Percentiles rank a stretch among this genome's conserved stretches.
These are phyloP conservation scores for Roridomyces roridus DNA, from an alignment of 768 basidiomycete genomes.

Conservation along the genomic window DNA sequence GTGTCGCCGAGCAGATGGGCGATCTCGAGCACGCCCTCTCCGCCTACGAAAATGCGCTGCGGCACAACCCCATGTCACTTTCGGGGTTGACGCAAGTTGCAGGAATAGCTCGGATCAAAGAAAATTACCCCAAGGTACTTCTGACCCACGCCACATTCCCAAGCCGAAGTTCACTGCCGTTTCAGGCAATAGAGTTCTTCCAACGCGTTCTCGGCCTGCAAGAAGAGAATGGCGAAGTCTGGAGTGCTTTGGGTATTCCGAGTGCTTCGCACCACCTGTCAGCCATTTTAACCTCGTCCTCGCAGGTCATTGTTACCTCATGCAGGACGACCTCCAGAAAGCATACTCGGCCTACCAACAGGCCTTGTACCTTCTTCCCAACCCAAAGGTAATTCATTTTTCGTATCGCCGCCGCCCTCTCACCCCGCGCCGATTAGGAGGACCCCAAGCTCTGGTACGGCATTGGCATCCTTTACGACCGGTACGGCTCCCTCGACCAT, in stretches of 20 bases:
- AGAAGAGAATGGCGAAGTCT: slow-evolving; percentile 98
- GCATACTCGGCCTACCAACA: slow-evolving; percentile 99
- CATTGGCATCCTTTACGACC: slow-evolving; percentile 98
- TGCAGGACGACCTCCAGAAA: slow-evolving; percentile 99
- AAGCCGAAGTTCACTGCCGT: slow-evolving; percentile 15
- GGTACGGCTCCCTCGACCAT: slow-evolving; percentile 97
- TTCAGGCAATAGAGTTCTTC: slow-evolving; percentile 94
- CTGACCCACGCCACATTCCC: slow-evolving; percentile 25
- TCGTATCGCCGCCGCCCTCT: slow-evolving; percentile 15
- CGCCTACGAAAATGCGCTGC: slow-evolving; percentile 94
- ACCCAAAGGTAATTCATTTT: slow-evolving; percentile 77
- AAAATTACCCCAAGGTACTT: slow-evolving; percentile 92
- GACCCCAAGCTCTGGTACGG: slow-evolving; percentile 99
- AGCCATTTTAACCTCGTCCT: slow-evolving; percentile 16
- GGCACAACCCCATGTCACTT: slow-evolving; percentile 93
- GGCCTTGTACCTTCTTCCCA: slow-evolving; percentile 92
- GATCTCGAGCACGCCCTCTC: slow-evolving; percentile 91
- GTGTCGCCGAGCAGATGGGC: slow-evolving; percentile 94
- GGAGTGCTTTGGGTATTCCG: slow-evolving; percentile 91
- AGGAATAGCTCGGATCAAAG: slow-evolving; percentile 95
- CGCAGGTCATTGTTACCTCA: slow-evolving; percentile 98
- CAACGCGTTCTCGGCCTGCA: slow-evolving; percentile 89
- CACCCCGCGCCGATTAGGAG: slow-evolving; percentile 53
- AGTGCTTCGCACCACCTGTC: slow-evolving; percentile 11
- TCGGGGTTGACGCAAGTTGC: slow-evolving; percentile 93